These are phyloP conservation scores for Penicillium bialowiezense DNA, from an alignment of 495 filamentous ascomycete species.

Conservation along the genomic window DNA sequence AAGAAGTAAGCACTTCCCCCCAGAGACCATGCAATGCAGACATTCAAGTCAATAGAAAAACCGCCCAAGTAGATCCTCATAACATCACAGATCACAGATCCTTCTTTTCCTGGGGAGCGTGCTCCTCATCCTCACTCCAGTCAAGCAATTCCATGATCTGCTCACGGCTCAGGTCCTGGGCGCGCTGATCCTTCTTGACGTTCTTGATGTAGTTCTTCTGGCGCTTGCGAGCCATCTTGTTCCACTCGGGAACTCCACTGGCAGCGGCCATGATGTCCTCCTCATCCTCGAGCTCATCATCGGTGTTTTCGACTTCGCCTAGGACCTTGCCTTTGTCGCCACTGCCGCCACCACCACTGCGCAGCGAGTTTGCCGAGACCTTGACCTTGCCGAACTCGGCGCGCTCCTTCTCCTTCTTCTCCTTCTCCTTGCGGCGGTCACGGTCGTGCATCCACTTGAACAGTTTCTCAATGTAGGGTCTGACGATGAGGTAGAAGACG, in stretches of 20 bases:
- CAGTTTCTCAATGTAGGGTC: constrained; percentile 58
- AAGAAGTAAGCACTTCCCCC: constrained; percentile 1
- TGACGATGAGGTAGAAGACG: constrained; percentile 60
- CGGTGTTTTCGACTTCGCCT: constrained; percentile 43
- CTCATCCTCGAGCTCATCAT: constrained; percentile 60
- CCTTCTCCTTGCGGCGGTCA: constrained; percentile 50
- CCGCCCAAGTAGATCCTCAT: not conserved
- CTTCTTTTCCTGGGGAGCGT: constrained; percentile 31
- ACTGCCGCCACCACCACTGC: constrained; percentile 52
- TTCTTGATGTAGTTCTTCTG: constrained; percentile 58
- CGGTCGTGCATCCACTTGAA: constrained; percentile 55
- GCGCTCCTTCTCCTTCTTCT: constrained; percentile 43
- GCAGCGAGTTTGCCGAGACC: constrained; percentile 60
- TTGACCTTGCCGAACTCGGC: constrained; percentile 48
- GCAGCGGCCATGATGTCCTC: constrained; percentile 37
- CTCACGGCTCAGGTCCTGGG: constrained; percentile 45
- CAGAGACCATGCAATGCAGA: constrained; percentile 10
- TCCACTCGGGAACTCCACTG: constrained; percentile 50
- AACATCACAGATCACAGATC: constrained; percentile 4
- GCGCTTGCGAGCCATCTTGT: constrained; percentile 55
- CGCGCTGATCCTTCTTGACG: constrained; percentile 41
- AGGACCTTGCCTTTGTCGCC: constrained; percentile 42
- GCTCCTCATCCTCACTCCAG: constrained; percentile 48
- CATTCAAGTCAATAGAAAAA: not conserved
- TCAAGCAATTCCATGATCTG: constrained; percentile 68